Evolutionary conservation across 1,139 yeast species (phyloP), one percentile per base, ranked within the genome.

Genomic region (Protomyces macrosporus): DNA sequence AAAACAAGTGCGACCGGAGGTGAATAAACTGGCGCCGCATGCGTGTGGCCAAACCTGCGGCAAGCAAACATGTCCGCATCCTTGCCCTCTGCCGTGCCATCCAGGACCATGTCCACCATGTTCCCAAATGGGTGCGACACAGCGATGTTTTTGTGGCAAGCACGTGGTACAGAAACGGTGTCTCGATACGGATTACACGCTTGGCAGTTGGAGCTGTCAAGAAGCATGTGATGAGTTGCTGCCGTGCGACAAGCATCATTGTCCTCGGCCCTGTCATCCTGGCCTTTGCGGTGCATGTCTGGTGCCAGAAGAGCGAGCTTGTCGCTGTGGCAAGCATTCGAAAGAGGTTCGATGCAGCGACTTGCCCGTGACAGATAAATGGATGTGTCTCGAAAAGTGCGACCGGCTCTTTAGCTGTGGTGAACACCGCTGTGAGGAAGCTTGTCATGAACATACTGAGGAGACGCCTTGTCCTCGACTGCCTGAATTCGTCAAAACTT

Each of bases 71-170:
- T 89, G 96, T 74, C 81, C 85, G 0, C 98, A 90, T 72, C 82
- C 84, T 3, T 90, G 98, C 72, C 76, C 88, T 3, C 76, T 84
- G 7, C 80, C 81, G 23, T 90, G 98, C 72, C 98, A 90, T 72
- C 93, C 97, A 0, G 98, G 97, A 0, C 87, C 90, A 2, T 97
- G 91, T 74, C 86, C 90, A 0, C 79, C 78, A 53, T 90, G 98
- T 77, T 86, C 88, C 34, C 89, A 93, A 39, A 73, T 87, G 75
- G 90, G 93, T 1, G 88, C 93, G 0, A 73, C 77, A 10, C 76
- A 87, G 78, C 77, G 77, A 59, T 90, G 97, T 74, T 78, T 79
- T 50, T 90, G 98, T 78, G 97, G 97, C 1, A 82, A 81, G 61
- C 79, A 81, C 60, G 74, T 79, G 32, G 81, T 81, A 59, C 95